Conservation (phyloP, 176 grass and related monocot genomes). For the Hordeum vulgare region MorexV3_pseudomolecules_assembly NC_058518.1:429592169-429592668, state of each 20-base stretch:
- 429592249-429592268: neutral
- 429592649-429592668: slow-evolving; percentile 39
- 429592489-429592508: neutral
- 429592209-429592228: neutral
- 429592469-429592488: neutral
- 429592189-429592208: no score
- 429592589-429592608: slow-evolving; percentile 2
- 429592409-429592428: neutral
- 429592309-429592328: neutral
- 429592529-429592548: neutral
- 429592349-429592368: neutral
- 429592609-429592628: slow-evolving; percentile 15
- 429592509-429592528: slow-evolving; percentile 3
- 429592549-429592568: neutral
- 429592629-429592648: slow-evolving; percentile 26
- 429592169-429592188: no score
- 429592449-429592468: neutral
- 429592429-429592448: neutral
- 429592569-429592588: slow-evolving; percentile 28
- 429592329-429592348: neutral
- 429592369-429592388: neutral
- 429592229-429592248: neutral
- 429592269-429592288: slow-evolving; percentile 5
- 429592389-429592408: neutral
- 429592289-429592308: neutral